phyloP scores from a whole-genome alignment of 352 stramenopile genomes.

The Pythium chondricola region DNA sequence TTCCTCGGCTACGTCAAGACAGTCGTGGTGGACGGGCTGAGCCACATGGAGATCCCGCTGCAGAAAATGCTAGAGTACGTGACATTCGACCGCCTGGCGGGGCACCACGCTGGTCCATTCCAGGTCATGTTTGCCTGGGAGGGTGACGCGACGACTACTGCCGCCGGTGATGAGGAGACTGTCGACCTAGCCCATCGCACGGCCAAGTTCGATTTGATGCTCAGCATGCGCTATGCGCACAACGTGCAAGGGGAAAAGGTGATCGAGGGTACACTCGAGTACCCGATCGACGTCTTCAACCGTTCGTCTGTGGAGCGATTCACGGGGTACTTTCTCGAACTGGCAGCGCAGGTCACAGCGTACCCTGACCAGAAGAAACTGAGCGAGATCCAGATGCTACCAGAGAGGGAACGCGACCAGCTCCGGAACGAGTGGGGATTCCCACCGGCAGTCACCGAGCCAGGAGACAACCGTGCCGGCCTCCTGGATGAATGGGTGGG shows the following conservation, averaged over 20 bases:
- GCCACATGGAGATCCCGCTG: conserved; percentile 45
- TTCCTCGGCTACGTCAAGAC: conserved; percentile 35
- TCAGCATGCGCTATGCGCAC: conserved; percentile 32
- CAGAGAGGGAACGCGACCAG: conserved; percentile 18
- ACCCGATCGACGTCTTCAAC: conserved; percentile 25
- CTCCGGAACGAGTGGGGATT: conserved; percentile 26
- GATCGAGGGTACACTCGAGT: conserved; percentile 47
- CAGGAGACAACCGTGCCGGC: neutral
- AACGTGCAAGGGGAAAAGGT: conserved; percentile 6
- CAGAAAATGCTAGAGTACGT: conserved; percentile 46
- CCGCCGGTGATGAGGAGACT: conserved; percentile 5
- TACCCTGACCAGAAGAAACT: conserved; percentile 10
- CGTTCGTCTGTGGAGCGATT: conserved; percentile 33
- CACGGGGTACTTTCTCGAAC: conserved; percentile 29
- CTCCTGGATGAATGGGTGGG: conserved; percentile 37
- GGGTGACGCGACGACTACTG: neutral
- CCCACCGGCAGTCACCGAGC: neutral
- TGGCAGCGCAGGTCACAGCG: conserved; percentile 26
- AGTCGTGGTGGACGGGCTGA: conserved; percentile 34
- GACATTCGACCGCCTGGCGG: conserved; percentile 8
- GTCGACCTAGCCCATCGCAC: conserved; percentile 24
- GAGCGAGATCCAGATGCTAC: conserved; percentile 27
- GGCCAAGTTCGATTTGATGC: conserved; percentile 63
- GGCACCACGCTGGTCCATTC: conserved; percentile 28
- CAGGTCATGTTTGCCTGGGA: conserved; percentile 62